phyloP scores from a whole-genome alignment of 2,329 filamentous ascomycete species.

The Sclerotinia trifoliorum region DNA sequence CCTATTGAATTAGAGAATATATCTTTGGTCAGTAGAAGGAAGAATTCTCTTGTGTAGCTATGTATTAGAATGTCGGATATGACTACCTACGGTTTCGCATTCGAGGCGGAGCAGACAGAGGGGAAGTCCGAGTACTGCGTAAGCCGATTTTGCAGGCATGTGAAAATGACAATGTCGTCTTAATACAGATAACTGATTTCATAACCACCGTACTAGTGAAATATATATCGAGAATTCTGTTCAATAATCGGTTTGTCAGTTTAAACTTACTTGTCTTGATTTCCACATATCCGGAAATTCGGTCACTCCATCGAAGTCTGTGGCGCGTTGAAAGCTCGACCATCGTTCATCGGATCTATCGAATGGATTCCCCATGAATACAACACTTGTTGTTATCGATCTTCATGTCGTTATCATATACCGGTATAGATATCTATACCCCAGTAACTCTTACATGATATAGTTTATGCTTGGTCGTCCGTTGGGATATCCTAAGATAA shows the following conservation, averaged over 20 bases:
- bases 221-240: neutral
- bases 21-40: no score
- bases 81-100: neutral
- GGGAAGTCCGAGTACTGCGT: neutral
- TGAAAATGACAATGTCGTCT: no score
- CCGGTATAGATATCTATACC: neutral
- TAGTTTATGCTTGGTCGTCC: slow-evolving; percentile 20
- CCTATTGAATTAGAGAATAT: slow-evolving; percentile 29
- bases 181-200: neutral
- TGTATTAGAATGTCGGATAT: neutral
- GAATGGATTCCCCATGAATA: neutral
- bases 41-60: neutral
- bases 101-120: neutral
- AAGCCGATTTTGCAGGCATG: no score
- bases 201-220: neutral
- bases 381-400: neutral
- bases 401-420: neutral
- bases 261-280: neutral
- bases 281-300: neutral
- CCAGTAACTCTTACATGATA: slow-evolving; percentile 2
- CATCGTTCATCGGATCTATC: slow-evolving; percentile 4
- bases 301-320: neutral
- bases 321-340: neutral
- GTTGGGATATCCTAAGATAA: slow-evolving; percentile 1
- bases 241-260: neutral